A percentile compares a stretch with the other conserved stretches of the same genome.
phyloP scores from a whole-genome alignment of 176 grass and related monocot genomes.

The Oryza glumipatula region DNA sequence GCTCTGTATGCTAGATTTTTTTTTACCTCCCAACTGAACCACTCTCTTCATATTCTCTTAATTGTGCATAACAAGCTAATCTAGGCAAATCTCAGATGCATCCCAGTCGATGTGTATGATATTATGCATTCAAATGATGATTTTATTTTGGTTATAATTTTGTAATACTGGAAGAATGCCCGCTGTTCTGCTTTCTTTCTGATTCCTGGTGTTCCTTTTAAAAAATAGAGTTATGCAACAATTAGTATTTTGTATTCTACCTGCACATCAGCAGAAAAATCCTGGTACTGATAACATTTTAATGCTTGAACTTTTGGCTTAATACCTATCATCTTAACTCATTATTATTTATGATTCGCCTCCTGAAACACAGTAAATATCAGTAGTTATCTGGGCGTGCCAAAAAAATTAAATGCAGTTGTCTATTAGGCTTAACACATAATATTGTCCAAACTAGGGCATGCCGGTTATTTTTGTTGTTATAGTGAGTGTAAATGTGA shows the following conservation, averaged over 20 bases:
- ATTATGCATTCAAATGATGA: slow-evolving; percentile 18
- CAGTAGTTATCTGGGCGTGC: neutral
- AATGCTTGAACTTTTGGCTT: slow-evolving; percentile 12
- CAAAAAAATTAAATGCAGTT: neutral
- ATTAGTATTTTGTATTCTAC: slow-evolving; percentile 3
- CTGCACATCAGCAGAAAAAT: slow-evolving; percentile 1
- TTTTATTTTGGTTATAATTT: neutral
- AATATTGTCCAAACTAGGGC: neutral
- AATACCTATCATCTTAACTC: slow-evolving; percentile 6
- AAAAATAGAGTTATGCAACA: slow-evolving; percentile 2
- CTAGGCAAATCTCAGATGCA: neutral
- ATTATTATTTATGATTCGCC: slow-evolving; percentile 13
- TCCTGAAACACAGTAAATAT: neutral
- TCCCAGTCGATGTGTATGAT: slow-evolving; percentile 17
- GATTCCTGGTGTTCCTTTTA: slow-evolving; percentile 9
- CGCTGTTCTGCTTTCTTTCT: slow-evolving; percentile 9
- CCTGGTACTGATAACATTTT: neutral
- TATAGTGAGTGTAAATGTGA: slow-evolving; percentile 30
- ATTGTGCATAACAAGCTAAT: slow-evolving; percentile 3
- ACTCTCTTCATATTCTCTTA: slow-evolving; percentile 1
- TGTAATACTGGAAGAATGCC: slow-evolving; percentile 1
- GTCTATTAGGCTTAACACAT: neutral
- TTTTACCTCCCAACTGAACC: neutral
- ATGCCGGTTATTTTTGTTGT: slow-evolving; percentile 23
- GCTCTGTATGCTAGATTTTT: slow-evolving; percentile 8